Base-by-base conservation (phyloP, 495 filamentous ascomycete species). In the Friedmanniomyces endolithicus region DNA sequence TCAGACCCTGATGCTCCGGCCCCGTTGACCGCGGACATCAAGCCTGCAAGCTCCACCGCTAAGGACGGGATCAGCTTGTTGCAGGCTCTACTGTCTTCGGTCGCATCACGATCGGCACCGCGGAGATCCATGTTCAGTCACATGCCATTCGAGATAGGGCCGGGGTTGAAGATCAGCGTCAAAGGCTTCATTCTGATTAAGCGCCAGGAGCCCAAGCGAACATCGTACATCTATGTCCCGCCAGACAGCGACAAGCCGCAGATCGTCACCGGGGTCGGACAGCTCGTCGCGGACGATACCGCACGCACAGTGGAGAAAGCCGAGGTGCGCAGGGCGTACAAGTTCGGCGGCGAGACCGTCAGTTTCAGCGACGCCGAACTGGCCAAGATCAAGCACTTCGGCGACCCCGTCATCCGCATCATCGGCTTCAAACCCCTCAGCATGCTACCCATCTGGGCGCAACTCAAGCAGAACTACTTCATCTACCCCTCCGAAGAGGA, bases 401-500 rank as follows among this genome's bases (percentile, higher is more conserved):
- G 87, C 14, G 76, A 86, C 20, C 85, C 89, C 2, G 75, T 83
- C 29, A 83, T 99, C 55, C 82, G 90, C 7, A 85, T 99, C 51
- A 85, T 97, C 52, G 94, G 94, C 3, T 99, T 99, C 76, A 99
- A 95, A 64, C 80, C 86, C 4, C 69, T 84, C 17, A 78, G 79
- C 8, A 73, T 80, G 60, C 73, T 96, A 1, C 86, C 84, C 6
- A 75, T 86, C 50, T 95, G 92, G 87, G 87, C 90, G 3, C 88
- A 87, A 40, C 71, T 85, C 34, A 87, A 84, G 65, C 87, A 87
- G 48, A 84, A 88, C 7, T 84, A 80, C 14, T 97, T 95, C 72
- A 87, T 97, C 60, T 99, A 95, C 67, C 92, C 94, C 0, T 89
- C 86, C 16, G 94, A 99, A 64, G 83, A 88, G 53, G 82, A 87